These are phyloP conservation scores for Debaryomyces psychrophilus DNA, from an alignment of 1,139 yeast species.

Conservation along the genomic window DNA sequence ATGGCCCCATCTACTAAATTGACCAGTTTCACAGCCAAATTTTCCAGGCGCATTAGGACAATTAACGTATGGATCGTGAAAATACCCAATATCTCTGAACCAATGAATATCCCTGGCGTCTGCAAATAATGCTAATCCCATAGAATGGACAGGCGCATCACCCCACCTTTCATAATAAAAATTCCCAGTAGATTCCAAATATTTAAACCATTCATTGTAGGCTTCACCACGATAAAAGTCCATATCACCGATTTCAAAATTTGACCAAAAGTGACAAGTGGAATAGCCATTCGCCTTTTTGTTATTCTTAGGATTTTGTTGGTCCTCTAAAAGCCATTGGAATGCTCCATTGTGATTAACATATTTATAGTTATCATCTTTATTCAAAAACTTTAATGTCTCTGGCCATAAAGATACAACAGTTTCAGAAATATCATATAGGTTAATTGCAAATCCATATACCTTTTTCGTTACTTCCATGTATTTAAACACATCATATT, in stretches of 20 bases:
- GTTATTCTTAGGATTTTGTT: conserved; percentile 61
- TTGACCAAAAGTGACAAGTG: conserved; percentile 88
- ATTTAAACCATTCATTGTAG: conserved; percentile 64
- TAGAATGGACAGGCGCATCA: conserved; percentile 85
- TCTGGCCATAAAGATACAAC: conserved; percentile 69
- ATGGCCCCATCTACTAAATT: conserved; percentile 38
- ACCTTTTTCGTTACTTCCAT: conserved; percentile 64
- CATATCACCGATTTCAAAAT: conserved; percentile 82
- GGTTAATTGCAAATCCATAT: conserved; percentile 69
- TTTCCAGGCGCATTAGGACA: conserved; percentile 58
- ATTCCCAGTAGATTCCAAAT: conserved; percentile 70
- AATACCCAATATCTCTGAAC: conserved; percentile 87
- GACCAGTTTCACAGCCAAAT: conserved; percentile 30
- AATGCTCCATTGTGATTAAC: conserved; percentile 61
- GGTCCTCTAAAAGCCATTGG: conserved; percentile 71
- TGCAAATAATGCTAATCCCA: conserved; percentile 75
- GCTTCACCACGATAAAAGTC: conserved; percentile 73
- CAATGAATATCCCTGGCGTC: conserved; percentile 74
- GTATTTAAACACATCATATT: conserved; percentile 77
- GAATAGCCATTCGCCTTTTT: conserved; percentile 66
- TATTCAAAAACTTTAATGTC: conserved; percentile 58
- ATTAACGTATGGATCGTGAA: conserved; percentile 71
- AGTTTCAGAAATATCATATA: conserved; percentile 71
- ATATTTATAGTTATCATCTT: conserved; percentile 62
- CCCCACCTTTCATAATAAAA: conserved; percentile 92